Evolutionary conservation across 768 basidiomycete genomes (phyloP).

Genomic region (Boletus rubescentipes): DNA sequence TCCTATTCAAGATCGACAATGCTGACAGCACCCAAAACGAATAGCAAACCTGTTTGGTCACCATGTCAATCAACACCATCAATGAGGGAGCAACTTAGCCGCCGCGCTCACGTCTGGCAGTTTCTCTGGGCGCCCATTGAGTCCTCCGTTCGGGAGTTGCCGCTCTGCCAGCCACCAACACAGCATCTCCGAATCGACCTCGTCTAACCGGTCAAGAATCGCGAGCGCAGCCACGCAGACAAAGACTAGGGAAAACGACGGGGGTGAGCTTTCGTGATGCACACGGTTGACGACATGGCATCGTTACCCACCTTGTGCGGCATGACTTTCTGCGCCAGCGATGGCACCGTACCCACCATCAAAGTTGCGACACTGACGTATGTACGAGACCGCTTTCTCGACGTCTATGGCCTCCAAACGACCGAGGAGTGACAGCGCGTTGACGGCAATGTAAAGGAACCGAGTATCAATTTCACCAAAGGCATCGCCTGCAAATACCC

Average conservation of each 20-base stretch:
- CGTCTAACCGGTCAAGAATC: conserved; percentile 81
- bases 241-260: conserved; percentile 58
- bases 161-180: conserved; percentile 95
- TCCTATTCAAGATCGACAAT: conserved; percentile 77
- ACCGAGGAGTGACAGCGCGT: conserved; percentile 78
- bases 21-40: conserved; percentile 95
- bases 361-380: conserved; percentile 82
- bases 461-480: conserved; percentile 95
- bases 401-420: conserved; percentile 65
- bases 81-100: not conserved
- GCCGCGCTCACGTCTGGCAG: conserved; percentile 82
- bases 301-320: conserved; percentile 68
- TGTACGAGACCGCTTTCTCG: conserved; percentile 68
- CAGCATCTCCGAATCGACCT: conserved; percentile 74
- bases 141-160: conserved; percentile 88
- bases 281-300: no score
- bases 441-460: conserved; percentile 86
- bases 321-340: conserved; percentile 90
- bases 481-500: conserved; percentile 84
- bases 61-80: not conserved
- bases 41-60: conserved; percentile 67
- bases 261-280: not conserved
- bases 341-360: conserved; percentile 91
- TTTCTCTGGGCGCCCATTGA: conserved; percentile 98
- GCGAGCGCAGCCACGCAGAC: conserved; percentile 87